Percentiles rank a stretch among this genome's conserved stretches.
These are phyloP conservation scores for Nidularia pulvinata DNA, from an alignment of 768 basidiomycete species.

Conservation along the genomic window DNA sequence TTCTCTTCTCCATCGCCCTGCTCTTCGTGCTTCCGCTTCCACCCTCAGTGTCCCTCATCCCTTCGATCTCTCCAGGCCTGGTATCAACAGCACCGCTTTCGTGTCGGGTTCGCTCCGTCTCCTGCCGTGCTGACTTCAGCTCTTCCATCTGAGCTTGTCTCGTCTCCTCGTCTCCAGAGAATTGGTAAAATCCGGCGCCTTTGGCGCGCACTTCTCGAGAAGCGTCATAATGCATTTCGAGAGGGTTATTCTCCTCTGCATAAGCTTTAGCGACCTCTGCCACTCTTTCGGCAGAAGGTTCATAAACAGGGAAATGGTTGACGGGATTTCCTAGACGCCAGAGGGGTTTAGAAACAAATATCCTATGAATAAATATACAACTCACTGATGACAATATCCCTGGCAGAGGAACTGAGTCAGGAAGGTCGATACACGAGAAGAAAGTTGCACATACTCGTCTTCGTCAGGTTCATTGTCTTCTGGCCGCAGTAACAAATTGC, in stretches of 20 bases:
- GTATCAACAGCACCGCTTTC: conserved; percentile 62
- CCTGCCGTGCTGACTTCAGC: conserved; percentile 61
- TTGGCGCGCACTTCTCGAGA: conserved; percentile 80
- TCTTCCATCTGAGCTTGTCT: conserved; percentile 84
- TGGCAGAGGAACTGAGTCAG: conserved; percentile 17
- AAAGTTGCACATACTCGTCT: conserved; percentile 50
- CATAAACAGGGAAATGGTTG: conserved; percentile 86
- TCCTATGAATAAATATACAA: neutral
- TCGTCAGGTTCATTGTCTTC: conserved; percentile 43
- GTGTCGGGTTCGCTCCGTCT: conserved; percentile 66
- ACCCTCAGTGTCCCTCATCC: conserved; percentile 47
- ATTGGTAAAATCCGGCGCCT: conserved; percentile 92
- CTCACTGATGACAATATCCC: conserved; percentile 62
- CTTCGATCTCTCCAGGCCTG: conserved; percentile 74
- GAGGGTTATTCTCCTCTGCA: conserved; percentile 71
- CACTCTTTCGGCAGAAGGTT: conserved; percentile 78
- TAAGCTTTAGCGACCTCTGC: conserved; percentile 72
- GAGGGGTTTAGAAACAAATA: neutral
- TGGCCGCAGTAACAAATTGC: conserved; percentile 50
- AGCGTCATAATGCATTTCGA: conserved; percentile 82
- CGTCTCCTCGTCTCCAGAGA: conserved; percentile 83
- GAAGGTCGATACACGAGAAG: neutral
- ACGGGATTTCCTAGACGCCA: conserved; percentile 68
- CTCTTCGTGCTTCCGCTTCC: neutral
- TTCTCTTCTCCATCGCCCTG: conserved; percentile 63